Conservation (phyloP, 2,329 filamentous ascomycete genomes). For the Camillea tinctor region DNA sequence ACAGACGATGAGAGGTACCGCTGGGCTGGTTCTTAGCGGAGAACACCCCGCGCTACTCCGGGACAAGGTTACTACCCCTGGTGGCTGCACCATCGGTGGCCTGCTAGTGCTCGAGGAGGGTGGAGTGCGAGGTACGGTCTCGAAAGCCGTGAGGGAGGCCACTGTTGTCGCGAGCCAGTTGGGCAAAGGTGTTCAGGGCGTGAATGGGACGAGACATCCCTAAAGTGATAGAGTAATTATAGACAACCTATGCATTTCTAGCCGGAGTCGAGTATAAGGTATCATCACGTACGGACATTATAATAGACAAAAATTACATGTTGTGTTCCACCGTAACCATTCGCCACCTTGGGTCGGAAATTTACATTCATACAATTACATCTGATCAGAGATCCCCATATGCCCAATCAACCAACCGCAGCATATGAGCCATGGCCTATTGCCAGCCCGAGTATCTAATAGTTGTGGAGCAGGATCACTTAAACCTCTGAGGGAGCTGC, state of each 20-base stretch:
- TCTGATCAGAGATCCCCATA: not conserved
- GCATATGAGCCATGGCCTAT: not conserved
- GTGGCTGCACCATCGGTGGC: conserved; percentile 75
- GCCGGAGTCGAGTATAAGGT: not conserved
- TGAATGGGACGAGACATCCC: conserved; percentile 44
- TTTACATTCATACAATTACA: not conserved
- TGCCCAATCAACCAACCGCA: not conserved
- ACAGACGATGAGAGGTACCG: conserved; percentile 74
- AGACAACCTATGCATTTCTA: not conserved
- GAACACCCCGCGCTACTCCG: conserved; percentile 74
- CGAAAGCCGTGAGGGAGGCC: conserved; percentile 68
- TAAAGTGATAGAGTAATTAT: conserved; percentile 3
- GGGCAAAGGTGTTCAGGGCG: conserved; percentile 52
- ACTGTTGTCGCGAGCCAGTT: conserved; percentile 68
- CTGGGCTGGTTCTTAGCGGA: conserved; percentile 65
- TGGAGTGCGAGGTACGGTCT: conserved; percentile 63
- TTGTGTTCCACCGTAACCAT: not conserved
- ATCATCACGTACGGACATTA: not conserved
- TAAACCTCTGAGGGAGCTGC: not conserved
- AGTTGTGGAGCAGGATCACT: not conserved
- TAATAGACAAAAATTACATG: not conserved
- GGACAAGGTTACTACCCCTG: conserved; percentile 76
- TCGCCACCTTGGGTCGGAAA: not conserved
- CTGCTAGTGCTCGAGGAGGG: conserved; percentile 73
- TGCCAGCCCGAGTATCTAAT: not conserved